Conservation (phyloP, 768 basidiomycete species). For the Brasilioporus rufonigricans region DNA sequence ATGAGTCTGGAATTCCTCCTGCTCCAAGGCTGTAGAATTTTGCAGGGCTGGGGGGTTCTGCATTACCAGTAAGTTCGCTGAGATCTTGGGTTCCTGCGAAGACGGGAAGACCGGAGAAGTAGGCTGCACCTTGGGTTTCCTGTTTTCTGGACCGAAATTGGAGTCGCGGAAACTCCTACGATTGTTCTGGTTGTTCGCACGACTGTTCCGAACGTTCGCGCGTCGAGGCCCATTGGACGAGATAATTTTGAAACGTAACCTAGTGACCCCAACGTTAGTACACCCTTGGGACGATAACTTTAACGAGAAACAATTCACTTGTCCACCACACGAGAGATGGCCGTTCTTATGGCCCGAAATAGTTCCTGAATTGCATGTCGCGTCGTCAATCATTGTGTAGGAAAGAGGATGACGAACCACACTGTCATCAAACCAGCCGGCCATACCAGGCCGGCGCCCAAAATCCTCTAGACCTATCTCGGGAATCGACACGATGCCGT, state of each 20-base stretch:
- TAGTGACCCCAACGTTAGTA: neutral
- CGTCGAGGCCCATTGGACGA: neutral
- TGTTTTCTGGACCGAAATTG: neutral
- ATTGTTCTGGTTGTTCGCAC: neutral
- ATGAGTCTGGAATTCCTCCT: no score
- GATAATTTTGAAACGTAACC: neutral
- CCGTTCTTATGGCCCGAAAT: neutral
- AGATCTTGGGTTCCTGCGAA: neutral
- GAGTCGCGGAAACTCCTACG: neutral
- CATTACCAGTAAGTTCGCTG: neutral
- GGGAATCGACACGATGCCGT: neutral
- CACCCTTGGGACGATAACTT: neutral
- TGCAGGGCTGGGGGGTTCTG: neutral
- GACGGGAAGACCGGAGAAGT: neutral
- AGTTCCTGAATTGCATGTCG: neutral
- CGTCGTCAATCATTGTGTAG: neutral
- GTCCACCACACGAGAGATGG: neutral
- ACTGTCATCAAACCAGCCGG: neutral
- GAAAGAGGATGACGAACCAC: neutral
- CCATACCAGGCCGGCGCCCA: neutral
- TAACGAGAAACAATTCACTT: neutral
- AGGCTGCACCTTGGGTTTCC: neutral
- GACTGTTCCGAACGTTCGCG: neutral
- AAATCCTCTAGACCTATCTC: neutral
- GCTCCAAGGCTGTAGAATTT: neutral